A percentile compares a stretch with the other conserved stretches of the same genome.
Conservation (phyloP, 768 basidiomycete genomes). For the Auriscalpium microsporum region DNA sequence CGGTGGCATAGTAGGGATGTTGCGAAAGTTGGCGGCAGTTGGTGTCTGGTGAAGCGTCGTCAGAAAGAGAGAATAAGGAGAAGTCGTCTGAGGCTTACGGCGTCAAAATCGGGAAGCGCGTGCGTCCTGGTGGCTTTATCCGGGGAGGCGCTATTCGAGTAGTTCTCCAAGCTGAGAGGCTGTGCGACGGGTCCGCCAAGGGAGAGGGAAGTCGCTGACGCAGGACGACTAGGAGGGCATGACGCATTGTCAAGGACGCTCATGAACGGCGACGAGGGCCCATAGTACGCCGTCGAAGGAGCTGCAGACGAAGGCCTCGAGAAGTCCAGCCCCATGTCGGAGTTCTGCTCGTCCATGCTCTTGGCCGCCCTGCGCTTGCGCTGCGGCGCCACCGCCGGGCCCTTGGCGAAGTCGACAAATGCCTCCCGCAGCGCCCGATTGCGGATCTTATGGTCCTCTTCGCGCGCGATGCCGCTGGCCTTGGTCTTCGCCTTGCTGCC, state of each 20-base stretch:
- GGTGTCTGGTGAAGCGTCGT: constrained; percentile 21
- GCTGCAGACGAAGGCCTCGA: neutral
- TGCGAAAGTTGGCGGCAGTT: constrained; percentile 16
- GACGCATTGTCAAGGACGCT: neutral
- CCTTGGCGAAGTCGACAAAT: constrained; percentile 23
- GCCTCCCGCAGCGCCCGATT: constrained; percentile 25
- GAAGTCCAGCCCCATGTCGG: neutral
- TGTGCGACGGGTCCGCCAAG: neutral
- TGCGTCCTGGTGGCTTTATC: too few species aligned
- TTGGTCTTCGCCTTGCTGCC: constrained; percentile 6
- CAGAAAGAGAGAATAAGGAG: too few species aligned
- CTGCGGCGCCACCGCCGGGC: constrained; percentile 28
- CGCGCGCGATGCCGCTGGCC: constrained; percentile 11
- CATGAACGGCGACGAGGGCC: neutral
- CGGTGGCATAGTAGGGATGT: constrained; percentile 1
- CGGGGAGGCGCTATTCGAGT: too few species aligned
- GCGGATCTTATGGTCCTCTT: constrained; percentile 18
- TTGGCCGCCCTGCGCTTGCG: constrained; percentile 25
- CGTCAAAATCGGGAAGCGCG: neutral
- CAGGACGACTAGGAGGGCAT: neutral
- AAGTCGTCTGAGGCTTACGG: neutral
- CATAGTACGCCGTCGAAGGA: neutral
- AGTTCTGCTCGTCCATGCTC: neutral
- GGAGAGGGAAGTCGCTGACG: neutral
- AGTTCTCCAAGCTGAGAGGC: too few species aligned